A percentile compares a stretch with the other conserved stretches of the same genome.
These are phyloP conservation scores for Rubia balearica DNA, from an alignment of 305 asterid genomes.

Conservation along the genomic window DNA sequence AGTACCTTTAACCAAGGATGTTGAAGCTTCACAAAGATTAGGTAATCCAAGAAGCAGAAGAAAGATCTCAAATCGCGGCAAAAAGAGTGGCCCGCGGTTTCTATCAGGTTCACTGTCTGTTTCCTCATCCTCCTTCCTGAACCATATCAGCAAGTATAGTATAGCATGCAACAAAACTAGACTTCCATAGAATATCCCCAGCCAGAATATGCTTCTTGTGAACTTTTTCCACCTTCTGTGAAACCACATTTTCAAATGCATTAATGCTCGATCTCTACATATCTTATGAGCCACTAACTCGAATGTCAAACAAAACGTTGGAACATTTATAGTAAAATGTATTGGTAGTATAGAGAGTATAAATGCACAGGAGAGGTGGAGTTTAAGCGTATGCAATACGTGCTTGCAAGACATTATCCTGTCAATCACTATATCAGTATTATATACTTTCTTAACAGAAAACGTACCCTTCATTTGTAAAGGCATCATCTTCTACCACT, in stretches of 20 bases:
- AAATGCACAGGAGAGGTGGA: constrained; percentile 25
- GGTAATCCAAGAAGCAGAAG: constrained; percentile 81
- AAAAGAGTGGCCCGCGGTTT: constrained; percentile 48
- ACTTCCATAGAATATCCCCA: constrained; percentile 58
- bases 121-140: constrained; percentile 33
- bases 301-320: constrained; percentile 35
- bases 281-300: background rate
- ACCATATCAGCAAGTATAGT: constrained; percentile 40
- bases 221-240: constrained; percentile 82
- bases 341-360: constrained; percentile 24
- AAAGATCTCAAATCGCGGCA: constrained; percentile 77
- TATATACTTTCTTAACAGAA: background rate
- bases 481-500: background rate
- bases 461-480: background rate
- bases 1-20: constrained; percentile 66
- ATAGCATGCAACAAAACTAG: constrained; percentile 52
- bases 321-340: constrained; percentile 40
- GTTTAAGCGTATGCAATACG: too few species aligned
- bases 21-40: constrained; percentile 61
- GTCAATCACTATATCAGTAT: too few species aligned
- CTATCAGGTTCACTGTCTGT: constrained; percentile 27
- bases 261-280: background rate
- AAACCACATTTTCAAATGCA: background rate
- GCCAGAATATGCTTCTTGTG: constrained; percentile 84
- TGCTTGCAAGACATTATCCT: too few species aligned